These are phyloP conservation scores for Blastobotrys peoriensis DNA, from an alignment of 805 yeast genomes.

Conservation along the genomic window DNA sequence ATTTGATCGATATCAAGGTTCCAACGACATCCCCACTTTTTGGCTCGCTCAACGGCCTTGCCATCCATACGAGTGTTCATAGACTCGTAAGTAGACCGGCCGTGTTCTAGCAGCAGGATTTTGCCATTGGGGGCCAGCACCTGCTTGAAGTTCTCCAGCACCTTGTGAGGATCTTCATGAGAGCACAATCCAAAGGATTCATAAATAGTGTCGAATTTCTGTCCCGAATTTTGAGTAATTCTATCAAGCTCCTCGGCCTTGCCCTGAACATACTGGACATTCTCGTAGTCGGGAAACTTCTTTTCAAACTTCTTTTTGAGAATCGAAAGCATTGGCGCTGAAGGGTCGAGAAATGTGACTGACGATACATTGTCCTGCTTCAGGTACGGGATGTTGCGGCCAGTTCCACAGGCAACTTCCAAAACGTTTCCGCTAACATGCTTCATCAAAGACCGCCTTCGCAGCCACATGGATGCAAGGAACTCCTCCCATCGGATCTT, in stretches of 20 bases:
- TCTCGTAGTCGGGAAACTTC: conserved; percentile 56
- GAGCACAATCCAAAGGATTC: conserved; percentile 97
- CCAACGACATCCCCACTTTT: conserved; percentile 97
- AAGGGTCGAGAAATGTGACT: conserved; percentile 80
- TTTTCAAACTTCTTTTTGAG: conserved; percentile 68
- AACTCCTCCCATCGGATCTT: conserved; percentile 73
- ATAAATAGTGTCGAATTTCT: conserved; percentile 79
- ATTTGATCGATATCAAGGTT: conserved; percentile 88
- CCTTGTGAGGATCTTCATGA: conserved; percentile 84
- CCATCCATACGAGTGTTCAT: conserved; percentile 77
- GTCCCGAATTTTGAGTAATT: conserved; percentile 39
- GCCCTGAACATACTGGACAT: conserved; percentile 85
- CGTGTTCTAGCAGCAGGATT: conserved; percentile 84
- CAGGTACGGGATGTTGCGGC: conserved; percentile 78
- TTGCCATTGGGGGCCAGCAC: conserved; percentile 86
- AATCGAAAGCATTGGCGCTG: conserved; percentile 77
- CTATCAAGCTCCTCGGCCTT: conserved; percentile 74
- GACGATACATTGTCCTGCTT: conserved; percentile 56
- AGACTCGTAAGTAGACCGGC: conserved; percentile 73
- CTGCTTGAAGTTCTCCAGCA: conserved; percentile 64
- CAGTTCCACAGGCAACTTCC: conserved; percentile 95
- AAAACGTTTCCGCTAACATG: conserved; percentile 82
- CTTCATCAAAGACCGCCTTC: conserved; percentile 74
- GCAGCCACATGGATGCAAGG: conserved; percentile 38
- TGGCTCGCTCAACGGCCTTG: conserved; percentile 74